phyloP scores from a whole-genome alignment of 2,329 filamentous ascomycete genomes.

The Cladosporium sp. region DNA sequence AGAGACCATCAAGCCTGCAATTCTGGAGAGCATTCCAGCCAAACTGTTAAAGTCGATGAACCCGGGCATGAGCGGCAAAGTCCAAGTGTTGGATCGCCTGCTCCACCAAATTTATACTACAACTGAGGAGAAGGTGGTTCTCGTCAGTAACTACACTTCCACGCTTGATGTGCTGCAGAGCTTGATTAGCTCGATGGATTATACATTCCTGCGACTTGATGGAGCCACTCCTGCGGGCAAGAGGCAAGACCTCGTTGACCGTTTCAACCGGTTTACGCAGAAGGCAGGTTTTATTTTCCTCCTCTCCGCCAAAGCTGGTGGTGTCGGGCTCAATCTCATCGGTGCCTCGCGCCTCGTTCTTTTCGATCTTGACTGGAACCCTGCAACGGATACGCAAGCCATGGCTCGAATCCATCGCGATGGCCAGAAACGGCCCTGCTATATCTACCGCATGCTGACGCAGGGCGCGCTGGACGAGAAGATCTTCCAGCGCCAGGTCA shows the following conservation, averaged over 20 bases:
- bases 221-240: constrained; percentile 59
- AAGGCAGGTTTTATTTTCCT: constrained; percentile 61
- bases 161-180: constrained; percentile 62
- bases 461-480: constrained; percentile 67
- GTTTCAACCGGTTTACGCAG: constrained; percentile 57
- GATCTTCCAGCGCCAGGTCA: constrained; percentile 67
- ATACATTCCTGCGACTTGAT: constrained; percentile 62
- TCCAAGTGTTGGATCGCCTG: constrained; percentile 60
- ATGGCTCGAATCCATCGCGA: constrained; percentile 71
- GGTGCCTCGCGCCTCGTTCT: constrained; percentile 64
- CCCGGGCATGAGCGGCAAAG: constrained; percentile 56
- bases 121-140: constrained; percentile 63
- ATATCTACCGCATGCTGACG: constrained; percentile 63
- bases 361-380: constrained; percentile 73
- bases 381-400: constrained; percentile 64
- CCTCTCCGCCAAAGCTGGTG: constrained; percentile 66
- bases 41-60: constrained; percentile 45
- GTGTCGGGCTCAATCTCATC: constrained; percentile 63
- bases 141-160: constrained; percentile 71
- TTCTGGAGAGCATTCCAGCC: constrained; percentile 43
- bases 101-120: constrained; percentile 54
- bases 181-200: constrained; percentile 53
- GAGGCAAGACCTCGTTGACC: constrained; percentile 62
- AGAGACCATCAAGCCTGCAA: constrained; percentile 27
- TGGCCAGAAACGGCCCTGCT: constrained; percentile 61